Base-by-base conservation (phyloP, 2,329 filamentous ascomycete species). In the Fonsecaea pedrosoi region DNA sequence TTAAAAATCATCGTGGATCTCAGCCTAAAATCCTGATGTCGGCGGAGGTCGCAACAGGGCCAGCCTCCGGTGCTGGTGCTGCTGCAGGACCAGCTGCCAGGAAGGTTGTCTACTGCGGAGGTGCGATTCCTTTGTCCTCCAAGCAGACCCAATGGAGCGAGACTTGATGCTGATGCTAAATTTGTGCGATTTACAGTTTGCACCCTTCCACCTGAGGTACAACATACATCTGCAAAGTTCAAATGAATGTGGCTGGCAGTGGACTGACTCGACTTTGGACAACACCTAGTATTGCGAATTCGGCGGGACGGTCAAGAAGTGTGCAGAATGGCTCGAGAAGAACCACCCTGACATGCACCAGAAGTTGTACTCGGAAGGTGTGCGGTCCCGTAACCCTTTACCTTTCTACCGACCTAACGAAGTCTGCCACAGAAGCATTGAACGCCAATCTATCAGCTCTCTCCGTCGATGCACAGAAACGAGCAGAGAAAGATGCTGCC, bases 231-330 rank as follows among this genome's bases (percentile, higher is more conserved):
- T 37, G 30, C 25, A 15, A 55, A 55, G 30, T 35, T 21, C 54
- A 18, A 37, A 18, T 55, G 54, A 10, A n/a, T 55, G 2, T 8
- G n/a, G 35, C 30, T n/a, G 30, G 54, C 9, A 30, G 54, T 18
- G n/a, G 13, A 21, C 54, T 55, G 13, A 55, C 54, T 55, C 30
- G 6, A 21, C 3, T 35, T 55, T 55, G 13, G 12, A 18, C 0
- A 9, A 12, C 21, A 18, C 15, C 73, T 82, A 98, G 95, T 99
- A 97, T 83, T 99, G 95, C 84, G 95, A 99, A 82, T 98, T 97
- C 80, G 95, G 95, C 76, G 94, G 94, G 71, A 98, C 94, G 45
- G 90, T 91, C 30, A 97, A 93, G 82, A 99, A 97, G 82, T 99
- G 95, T 82, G 91, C 94, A 80, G 94, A 98, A 79, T 99, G 95